Percentiles rank a stretch among this genome's conserved stretches.
Conservation (phyloP, 2,329 filamentous ascomycete genomes). For the Colletotrichum scovillei region DNA sequence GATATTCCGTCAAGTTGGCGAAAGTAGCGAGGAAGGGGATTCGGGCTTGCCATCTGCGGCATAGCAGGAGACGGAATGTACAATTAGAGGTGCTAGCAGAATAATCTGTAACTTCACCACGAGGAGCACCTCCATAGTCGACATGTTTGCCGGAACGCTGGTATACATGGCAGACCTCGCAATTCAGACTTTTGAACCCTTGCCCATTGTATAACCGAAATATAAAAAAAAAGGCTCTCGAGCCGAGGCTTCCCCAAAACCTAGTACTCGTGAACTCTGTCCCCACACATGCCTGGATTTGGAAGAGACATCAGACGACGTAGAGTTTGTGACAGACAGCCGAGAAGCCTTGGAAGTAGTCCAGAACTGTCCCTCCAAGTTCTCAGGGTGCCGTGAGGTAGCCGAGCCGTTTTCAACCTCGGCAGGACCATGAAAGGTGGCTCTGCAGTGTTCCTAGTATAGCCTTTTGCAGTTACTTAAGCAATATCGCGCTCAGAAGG, state of each 20-base stretch:
- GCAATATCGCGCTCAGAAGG: not conserved
- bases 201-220: too few species aligned
- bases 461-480: not conserved
- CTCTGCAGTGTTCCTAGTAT: too few species aligned
- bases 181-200: not conserved
- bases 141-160: not conserved
- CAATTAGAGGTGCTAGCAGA: not conserved
- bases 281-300: not conserved
- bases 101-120: not conserved
- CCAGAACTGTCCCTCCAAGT: not conserved
- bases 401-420: not conserved
- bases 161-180: too few species aligned
- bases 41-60: not conserved
- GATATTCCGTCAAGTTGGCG: slow-evolving; percentile 12
- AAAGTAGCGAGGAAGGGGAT: not conserved
- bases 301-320: not conserved
- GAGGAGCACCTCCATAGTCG: not conserved
- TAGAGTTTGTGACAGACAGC: not conserved
- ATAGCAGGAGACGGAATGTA: not conserved
- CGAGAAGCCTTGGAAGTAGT: not conserved
- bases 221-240: too few species aligned
- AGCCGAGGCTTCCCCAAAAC: not conserved
- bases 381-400: not conserved
- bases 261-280: not conserved
- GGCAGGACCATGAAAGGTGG: not conserved